Evolutionary conservation across 805 yeast species (phyloP), one percentile per base, ranked within the genome.

Genomic region (Wickerhamiella lipophila): DNA sequence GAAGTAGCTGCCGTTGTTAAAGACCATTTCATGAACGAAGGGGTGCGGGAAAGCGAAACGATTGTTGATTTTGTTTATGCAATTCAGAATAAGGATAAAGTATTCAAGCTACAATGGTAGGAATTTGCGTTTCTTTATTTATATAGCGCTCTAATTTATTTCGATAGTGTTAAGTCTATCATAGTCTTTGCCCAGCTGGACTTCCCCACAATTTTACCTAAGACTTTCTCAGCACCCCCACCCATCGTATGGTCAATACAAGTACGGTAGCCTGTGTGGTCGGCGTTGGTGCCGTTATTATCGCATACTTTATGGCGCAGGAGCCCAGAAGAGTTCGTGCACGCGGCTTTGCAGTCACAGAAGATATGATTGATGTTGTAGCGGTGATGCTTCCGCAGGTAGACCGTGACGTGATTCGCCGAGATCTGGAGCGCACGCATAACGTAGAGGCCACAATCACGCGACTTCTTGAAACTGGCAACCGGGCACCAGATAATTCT

Each of bases 21-120:
- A 64, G 74, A 73, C 49, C 96, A 89, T 63, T 85, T 88, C 56
- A 57, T 72, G 54, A 57, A 65, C 7, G 71, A 70, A 42, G 72
- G 75, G 11, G 77, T 78, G 3, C 78, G 83, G 56, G 98, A 89
- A 60, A 78, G 81, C 50, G 97, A 89, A 57, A 78, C 83, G 27
- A 78, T 89, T 35, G 85, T 95, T 32, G 87, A 83, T 58, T 92
- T 89, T 61, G 70, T 92, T 49, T 92, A 89, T 67, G 80, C 83
- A 58, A 87, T 85, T 47, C 78, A 78, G 59, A 81, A 85, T 59
- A 84, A 83, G 57, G 72, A 71, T 52, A 67, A 65, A 59, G 58
- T 51, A 32, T 71, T 56, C 49, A 59, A 58, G 46, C 51, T 58
- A 19, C 56, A 51, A 22, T 55, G 47, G 47, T 44, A 32, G 30